A percentile compares a stretch with the other conserved stretches of the same genome.
Evolutionary conservation across 1,284 basidiomycete genomes (phyloP).

Genomic region (Anthracocystis setariae): DNA sequence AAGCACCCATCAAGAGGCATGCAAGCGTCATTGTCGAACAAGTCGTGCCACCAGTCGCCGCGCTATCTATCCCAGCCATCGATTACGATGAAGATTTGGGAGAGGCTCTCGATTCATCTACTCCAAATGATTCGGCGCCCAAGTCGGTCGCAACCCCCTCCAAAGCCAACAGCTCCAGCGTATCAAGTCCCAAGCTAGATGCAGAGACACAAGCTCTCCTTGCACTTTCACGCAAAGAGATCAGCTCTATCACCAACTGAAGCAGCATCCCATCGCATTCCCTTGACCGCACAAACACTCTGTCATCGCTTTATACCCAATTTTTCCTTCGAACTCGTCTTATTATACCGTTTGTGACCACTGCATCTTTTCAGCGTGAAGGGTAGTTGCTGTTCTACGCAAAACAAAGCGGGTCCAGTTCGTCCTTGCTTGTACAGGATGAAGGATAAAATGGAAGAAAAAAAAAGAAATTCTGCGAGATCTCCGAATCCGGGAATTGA

Average conservation of each 20-base stretch:
- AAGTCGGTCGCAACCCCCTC: no score
- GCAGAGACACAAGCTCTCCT: conserved; percentile 32
- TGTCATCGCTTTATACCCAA: conserved; percentile 20
- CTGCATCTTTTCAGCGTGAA: no score
- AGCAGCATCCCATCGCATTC: not conserved
- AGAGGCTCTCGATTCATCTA: conserved; percentile 26
- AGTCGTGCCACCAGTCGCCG: not conserved
- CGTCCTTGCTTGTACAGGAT: no score
- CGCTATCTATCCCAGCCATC: not conserved
- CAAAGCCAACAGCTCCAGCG: not conserved
- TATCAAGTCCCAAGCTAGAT: conserved; percentile 10
- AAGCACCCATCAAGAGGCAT: not conserved
- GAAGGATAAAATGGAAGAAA: no score
- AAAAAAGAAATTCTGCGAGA: conserved; percentile 12
- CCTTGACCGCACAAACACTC: not conserved
- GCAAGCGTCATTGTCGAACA: not conserved
- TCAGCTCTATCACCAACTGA: conserved; percentile 27
- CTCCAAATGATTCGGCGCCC: not conserved
- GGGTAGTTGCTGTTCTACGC: no score
- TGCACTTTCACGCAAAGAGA: conserved; percentile 28
- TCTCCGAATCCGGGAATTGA: conserved; percentile 59
- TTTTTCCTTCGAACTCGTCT: no score
- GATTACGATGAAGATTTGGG: conserved; percentile 40
- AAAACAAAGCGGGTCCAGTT: no score
- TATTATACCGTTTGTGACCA: no score